Conservation (phyloP, 2,329 filamentous ascomycete genomes). For the Epichloe gansuensis region DNA sequence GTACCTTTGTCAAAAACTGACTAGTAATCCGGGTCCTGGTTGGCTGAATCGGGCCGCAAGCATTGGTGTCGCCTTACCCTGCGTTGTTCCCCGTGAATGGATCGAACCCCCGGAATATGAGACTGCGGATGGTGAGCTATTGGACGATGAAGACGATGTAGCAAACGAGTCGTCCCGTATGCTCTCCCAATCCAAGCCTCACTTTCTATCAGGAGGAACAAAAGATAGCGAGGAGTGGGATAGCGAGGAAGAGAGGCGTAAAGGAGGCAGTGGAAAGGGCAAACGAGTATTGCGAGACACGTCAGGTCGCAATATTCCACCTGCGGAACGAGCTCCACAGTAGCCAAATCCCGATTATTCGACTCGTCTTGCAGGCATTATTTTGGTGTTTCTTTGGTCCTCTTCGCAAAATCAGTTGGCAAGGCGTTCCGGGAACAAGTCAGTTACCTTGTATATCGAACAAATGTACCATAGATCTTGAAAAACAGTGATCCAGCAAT, state of each 20-base stretch:
- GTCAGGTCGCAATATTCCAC: conserved; percentile 37
- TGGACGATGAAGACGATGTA: conserved; percentile 41
- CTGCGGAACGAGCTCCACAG: conserved; percentile 37
- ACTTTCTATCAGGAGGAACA: conserved; percentile 17
- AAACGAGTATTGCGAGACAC: conserved; percentile 35
- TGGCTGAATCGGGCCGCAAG: conserved; percentile 80
- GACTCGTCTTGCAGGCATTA: conserved; percentile 4
- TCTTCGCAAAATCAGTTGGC: not conserved
- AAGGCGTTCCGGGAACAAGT: conserved; percentile 5
- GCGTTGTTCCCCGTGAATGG: conserved; percentile 73
- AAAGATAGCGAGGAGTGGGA: conserved; percentile 24
- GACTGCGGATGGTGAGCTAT: conserved; percentile 54
- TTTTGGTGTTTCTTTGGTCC: not conserved
- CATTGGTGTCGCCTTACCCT: conserved; percentile 69
- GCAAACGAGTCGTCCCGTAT: conserved; percentile 44
- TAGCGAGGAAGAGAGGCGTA: conserved; percentile 31
- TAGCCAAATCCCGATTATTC: not conserved
- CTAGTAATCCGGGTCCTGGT: conserved; percentile 52
- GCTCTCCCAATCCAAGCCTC: conserved; percentile 31
- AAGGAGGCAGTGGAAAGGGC: conserved; percentile 28
- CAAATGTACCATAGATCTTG: conserved; percentile 1
- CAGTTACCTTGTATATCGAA: conserved; percentile 1
- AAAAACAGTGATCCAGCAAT: not conserved
- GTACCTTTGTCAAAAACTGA: conserved; percentile 61
- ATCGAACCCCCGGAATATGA: conserved; percentile 71